phyloP scores from a whole-genome alignment of 805 yeast genomes.

The Suhomyces kilbournensis region DNA sequence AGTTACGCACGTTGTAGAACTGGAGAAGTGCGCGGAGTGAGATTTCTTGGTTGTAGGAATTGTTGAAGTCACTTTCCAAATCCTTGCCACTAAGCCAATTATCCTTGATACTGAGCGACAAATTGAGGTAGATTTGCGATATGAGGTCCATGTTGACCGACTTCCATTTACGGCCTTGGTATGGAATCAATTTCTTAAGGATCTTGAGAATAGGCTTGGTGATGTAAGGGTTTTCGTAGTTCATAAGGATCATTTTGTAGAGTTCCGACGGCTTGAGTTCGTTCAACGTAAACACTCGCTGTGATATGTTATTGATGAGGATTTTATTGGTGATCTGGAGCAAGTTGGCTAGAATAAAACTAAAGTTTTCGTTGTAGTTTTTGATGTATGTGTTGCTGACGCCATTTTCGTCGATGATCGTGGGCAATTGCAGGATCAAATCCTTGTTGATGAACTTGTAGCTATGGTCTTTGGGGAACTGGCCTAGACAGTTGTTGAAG shows the following conservation, averaged over 20 bases:
- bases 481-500: slow-evolving; percentile 33
- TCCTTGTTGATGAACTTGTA: slow-evolving; percentile 29
- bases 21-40: slow-evolving; percentile 77
- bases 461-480: slow-evolving; percentile 12
- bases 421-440: slow-evolving; percentile 26
- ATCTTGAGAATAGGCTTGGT: slow-evolving; percentile 71
- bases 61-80: slow-evolving; percentile 67
- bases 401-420: slow-evolving; percentile 22
- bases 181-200: slow-evolving; percentile 78
- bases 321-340: slow-evolving; percentile 56
- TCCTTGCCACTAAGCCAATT: slow-evolving; percentile 87
- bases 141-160: slow-evolving; percentile 89
- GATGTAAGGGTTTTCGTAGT: slow-evolving; percentile 57
- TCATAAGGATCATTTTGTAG: slow-evolving; percentile 53
- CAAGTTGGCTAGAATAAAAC: slow-evolving; percentile 48
- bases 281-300: slow-evolving; percentile 62
- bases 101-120: slow-evolving; percentile 69
- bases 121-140: slow-evolving; percentile 77
- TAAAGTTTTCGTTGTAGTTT: slow-evolving; percentile 40
- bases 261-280: slow-evolving; percentile 63
- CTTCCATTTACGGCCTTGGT: slow-evolving; percentile 93
- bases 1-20: slow-evolving; percentile 65
- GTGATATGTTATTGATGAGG: slow-evolving; percentile 61
- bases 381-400: slow-evolving; percentile 26
- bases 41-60: slow-evolving; percentile 80